A percentile compares a stretch with the other conserved stretches of the same genome.
phyloP scores from a whole-genome alignment of 2,329 filamentous ascomycete genomes.

The Apiospora sp. region DNA sequence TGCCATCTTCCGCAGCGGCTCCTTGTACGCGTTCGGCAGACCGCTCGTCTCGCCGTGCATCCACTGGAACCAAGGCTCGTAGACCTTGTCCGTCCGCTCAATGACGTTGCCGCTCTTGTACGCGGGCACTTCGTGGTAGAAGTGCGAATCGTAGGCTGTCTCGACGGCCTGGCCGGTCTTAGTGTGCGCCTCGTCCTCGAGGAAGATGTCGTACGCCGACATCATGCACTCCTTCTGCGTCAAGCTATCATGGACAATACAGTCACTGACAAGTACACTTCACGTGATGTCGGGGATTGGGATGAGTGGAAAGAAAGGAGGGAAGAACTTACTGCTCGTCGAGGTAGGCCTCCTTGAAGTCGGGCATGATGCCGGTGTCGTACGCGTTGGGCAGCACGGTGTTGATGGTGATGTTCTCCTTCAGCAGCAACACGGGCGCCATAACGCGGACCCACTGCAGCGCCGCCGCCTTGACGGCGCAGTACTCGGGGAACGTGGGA shows the following conservation, averaged over 20 bases:
- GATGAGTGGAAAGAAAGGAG: neutral
- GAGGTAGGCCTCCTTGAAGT: slow-evolving; percentile 29
- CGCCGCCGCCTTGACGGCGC: slow-evolving; percentile 28
- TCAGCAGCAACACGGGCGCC: slow-evolving; percentile 29
- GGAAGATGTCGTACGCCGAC: slow-evolving; percentile 31
- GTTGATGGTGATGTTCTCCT: slow-evolving; percentile 34
- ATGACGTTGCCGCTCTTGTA: slow-evolving; percentile 31
- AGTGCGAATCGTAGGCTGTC: slow-evolving; percentile 30
- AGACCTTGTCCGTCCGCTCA: slow-evolving; percentile 31
- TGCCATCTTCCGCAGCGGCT: neutral
- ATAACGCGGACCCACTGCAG: slow-evolving; percentile 28
- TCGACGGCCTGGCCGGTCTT: slow-evolving; percentile 32
- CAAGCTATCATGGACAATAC: slow-evolving; percentile 23
- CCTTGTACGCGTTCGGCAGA: slow-evolving; percentile 20
- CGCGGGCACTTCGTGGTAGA: slow-evolving; percentile 28
- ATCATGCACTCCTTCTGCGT: slow-evolving; percentile 27
- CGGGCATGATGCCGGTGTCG: slow-evolving; percentile 31
- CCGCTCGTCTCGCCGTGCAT: slow-evolving; percentile 34
- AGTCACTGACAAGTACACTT: neutral
- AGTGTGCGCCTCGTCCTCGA: slow-evolving; percentile 30
- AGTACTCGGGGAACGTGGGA: slow-evolving; percentile 32
- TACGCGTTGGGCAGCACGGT: slow-evolving; percentile 30
- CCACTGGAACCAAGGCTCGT: slow-evolving; percentile 35
- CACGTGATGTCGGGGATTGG: neutral
- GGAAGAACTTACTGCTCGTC: slow-evolving; percentile 26